Percentiles rank a stretch among this genome's conserved stretches.
Evolutionary conservation across 1,284 basidiomycete genomes (phyloP).

Genomic region (Mycena sp.): DNA sequence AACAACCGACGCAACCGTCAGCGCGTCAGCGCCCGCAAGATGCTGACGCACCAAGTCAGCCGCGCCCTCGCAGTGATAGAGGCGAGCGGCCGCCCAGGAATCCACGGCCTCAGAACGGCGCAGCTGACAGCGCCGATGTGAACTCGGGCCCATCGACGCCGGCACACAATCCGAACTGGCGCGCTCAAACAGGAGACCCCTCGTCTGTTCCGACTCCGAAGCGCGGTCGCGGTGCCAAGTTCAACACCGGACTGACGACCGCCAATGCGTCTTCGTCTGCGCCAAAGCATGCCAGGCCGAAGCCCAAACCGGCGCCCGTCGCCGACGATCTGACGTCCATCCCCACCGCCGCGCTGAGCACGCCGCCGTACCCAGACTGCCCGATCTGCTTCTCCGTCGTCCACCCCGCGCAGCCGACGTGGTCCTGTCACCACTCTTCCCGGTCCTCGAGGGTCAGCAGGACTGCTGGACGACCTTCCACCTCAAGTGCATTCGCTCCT

Average conservation of each 20-base stretch:
- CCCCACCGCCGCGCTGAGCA: too few relatives aligned
- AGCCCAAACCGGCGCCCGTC: slow-evolving; percentile 15
- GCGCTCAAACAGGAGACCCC: not conserved
- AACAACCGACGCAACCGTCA: slow-evolving; percentile 27
- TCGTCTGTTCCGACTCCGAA: too few relatives aligned
- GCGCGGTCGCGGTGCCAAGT: too few relatives aligned
- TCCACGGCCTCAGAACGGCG: slow-evolving; percentile 1
- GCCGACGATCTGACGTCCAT: slow-evolving; percentile 75
- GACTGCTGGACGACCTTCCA: slow-evolving; percentile 90
- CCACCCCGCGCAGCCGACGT: too few relatives aligned
- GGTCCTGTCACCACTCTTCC: slow-evolving; percentile 79
- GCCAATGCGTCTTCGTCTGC: slow-evolving; percentile 1
- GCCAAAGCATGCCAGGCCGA: not conserved
- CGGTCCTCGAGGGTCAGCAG: slow-evolving; percentile 55
- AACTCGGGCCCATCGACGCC: not conserved
- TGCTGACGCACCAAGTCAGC: slow-evolving; percentile 12
- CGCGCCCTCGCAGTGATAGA: too few relatives aligned
- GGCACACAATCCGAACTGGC: slow-evolving; percentile 9
- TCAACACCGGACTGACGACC: too few relatives aligned
- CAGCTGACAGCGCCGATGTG: not conserved
- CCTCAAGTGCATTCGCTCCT: slow-evolving; percentile 82
- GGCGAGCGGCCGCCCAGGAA: slow-evolving; percentile 17
- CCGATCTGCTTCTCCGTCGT: too few relatives aligned
- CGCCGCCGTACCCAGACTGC: too few relatives aligned
- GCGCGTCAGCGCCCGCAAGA: slow-evolving; percentile 24